A percentile compares a stretch with the other conserved stretches of the same genome.
These are phyloP conservation scores for Pythium brachiatum DNA, from an alignment of 352 stramenopile species.

Conservation along the genomic window DNA sequence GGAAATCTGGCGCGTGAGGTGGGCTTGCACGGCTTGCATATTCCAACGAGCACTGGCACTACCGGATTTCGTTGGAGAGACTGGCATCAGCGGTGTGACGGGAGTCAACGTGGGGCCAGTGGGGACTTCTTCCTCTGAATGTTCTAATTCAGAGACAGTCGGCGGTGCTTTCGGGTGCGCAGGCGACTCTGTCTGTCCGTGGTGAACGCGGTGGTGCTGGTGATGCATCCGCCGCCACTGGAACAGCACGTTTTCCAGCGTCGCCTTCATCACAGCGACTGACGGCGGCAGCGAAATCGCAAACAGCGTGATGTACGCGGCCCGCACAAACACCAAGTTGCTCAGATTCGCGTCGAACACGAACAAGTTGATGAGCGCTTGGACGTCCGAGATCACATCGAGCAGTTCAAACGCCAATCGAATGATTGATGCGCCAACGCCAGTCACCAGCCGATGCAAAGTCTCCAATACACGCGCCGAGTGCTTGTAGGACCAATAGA, in stretches of 20 bases:
- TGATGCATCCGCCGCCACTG: slow-evolving; percentile 20
- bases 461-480: slow-evolving; percentile 20
- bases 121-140: not conserved
- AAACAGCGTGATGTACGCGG: slow-evolving; percentile 23
- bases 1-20: slow-evolving; percentile 12
- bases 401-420: slow-evolving; percentile 24
- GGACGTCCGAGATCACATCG: slow-evolving; percentile 23
- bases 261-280: slow-evolving; percentile 16
- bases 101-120: not conserved
- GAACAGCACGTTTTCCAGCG: slow-evolving; percentile 14
- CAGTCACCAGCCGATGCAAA: slow-evolving; percentile 16
- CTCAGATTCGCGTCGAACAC: slow-evolving; percentile 20
- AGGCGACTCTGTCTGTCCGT: not conserved
- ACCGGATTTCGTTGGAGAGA: not conserved
- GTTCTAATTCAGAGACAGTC: not conserved
- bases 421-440: slow-evolving; percentile 13
- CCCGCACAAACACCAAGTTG: slow-evolving; percentile 17
- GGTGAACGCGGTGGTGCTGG: not conserved
- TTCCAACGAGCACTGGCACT: not conserved
- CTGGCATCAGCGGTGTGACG: not conserved
- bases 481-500: slow-evolving; percentile 29
- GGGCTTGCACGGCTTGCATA: not conserved
- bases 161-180: not conserved
- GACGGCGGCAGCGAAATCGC: slow-evolving; percentile 11
- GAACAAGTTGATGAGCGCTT: slow-evolving; percentile 26